Percentiles rank a stretch among this genome's conserved stretches.
phyloP scores from a whole-genome alignment of 331 rosid species.

The Saraca asoca region DNA sequence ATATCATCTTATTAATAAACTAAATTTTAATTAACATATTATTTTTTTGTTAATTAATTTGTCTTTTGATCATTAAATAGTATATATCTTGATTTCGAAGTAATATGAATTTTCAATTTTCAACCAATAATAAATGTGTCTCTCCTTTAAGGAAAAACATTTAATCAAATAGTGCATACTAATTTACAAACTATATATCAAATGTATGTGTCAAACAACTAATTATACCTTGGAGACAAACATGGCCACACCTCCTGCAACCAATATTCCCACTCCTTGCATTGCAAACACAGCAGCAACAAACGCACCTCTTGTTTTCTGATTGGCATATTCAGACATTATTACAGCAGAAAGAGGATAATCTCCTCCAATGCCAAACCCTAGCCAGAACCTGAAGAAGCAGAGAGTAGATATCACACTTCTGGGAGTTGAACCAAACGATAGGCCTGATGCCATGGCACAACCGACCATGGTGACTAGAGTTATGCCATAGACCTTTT shows the following conservation, averaged over 20 bases:
- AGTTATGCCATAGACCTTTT: slow-evolving; percentile 50
- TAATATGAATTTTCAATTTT: too few species aligned
- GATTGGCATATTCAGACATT: slow-evolving; percentile 48
- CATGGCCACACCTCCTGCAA: slow-evolving; percentile 41
- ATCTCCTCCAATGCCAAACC: slow-evolving; percentile 54
- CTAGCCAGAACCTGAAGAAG: slow-evolving; percentile 55
- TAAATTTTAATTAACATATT: too few species aligned
- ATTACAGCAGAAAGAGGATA: slow-evolving; percentile 57
- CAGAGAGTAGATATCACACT: slow-evolving; percentile 44
- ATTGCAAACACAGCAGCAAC: slow-evolving; percentile 49
- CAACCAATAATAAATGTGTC: too few species aligned
- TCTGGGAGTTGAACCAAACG: slow-evolving; percentile 35
- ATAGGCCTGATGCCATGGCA: slow-evolving; percentile 46
- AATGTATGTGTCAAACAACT: too few species aligned
- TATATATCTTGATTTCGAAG: too few species aligned
- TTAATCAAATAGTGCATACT: too few species aligned
- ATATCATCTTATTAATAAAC: too few species aligned
- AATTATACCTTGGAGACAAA: not conserved
- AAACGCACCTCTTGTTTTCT: slow-evolving; percentile 41
- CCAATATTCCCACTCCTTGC: slow-evolving; percentile 55
- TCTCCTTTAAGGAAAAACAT: too few species aligned
- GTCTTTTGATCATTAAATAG: too few species aligned
- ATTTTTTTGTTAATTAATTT: too few species aligned
- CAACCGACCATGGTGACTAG: slow-evolving; percentile 44
- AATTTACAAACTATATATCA: too few species aligned